Evolutionary conservation across 192 early-diverging fungal genomes (phyloP), one percentile per base, ranked within the genome.

Genomic region (Rhizophagus clarus): DNA sequence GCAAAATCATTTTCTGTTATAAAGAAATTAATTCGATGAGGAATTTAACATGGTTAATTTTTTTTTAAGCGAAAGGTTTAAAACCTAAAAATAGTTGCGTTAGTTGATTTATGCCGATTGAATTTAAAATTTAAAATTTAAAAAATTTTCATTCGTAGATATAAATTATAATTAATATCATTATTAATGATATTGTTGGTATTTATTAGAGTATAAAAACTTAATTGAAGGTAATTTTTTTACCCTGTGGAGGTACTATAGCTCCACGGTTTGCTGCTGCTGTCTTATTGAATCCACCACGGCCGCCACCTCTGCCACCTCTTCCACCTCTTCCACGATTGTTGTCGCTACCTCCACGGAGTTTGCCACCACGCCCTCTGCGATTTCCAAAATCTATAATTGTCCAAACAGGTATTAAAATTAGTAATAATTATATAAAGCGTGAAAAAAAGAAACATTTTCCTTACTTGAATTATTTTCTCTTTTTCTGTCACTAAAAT

Each of bases 401-500:
- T 69, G 62, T 85, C 42, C 74, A 81, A 24, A 82, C 74, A 81
- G 74, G 62, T 49, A 40, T 8, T 40, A 8, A 40, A 85, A 73
- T 42, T 17, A 70, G n/a, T 20, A 34, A 24, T 22, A 70, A 70
- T 40, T 24, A n/a, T 6, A 70, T 37, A 70, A 40, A 42, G 9
- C 17, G 22, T 7, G 10, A 70, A 40, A 70, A 10, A 20, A 70
- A 42, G n/a, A 37, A 3, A 22, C 5, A 34, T 4, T 10, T 10
- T 22, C 7, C 17, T 42, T 70, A 70, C 79, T 80, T 85, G 47
- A 81, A 45, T 42, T 83, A 82, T 71, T 85, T 81, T 22, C 84
- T 74, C 81, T 82, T 80, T 80, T 81, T 37, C 70, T 83, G 32
- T 74, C 82, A 70, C 93, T 92, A 86, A 92, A 99, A 86, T 99